Conservation (phyloP, 208 protist species). For the Leishmania turanica region DNA sequence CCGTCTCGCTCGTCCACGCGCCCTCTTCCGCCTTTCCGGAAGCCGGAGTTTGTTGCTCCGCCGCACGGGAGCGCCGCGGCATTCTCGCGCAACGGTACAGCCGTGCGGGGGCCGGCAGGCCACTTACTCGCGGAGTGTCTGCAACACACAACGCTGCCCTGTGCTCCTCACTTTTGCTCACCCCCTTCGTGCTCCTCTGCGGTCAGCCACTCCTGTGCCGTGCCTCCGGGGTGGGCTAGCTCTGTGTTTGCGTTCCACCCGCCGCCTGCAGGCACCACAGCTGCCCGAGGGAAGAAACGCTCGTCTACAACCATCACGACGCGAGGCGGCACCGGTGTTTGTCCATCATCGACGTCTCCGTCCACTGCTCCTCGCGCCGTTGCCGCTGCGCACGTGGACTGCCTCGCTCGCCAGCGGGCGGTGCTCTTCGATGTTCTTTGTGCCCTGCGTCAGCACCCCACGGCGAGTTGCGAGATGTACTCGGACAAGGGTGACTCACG, state of each 20-base stretch:
- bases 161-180: not conserved
- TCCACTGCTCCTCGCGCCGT: not conserved
- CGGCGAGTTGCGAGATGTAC: slow-evolving; percentile 33
- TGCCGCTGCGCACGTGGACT: not conserved
- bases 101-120: slow-evolving; percentile 5
- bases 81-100: not conserved
- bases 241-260: not conserved
- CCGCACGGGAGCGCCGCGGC: not conserved
- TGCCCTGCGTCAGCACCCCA: slow-evolving; percentile 52
- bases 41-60: not conserved
- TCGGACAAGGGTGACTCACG: not conserved
- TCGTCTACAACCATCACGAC: slow-evolving; percentile 1
- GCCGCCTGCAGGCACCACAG: not conserved
- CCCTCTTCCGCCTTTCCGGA: not conserved
- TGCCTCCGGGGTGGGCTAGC: not conserved
- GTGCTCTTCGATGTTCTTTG: slow-evolving; percentile 72
- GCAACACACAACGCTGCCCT: slow-evolving; percentile 4
- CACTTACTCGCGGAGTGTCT: slow-evolving; percentile 4
- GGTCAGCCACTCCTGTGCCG: not conserved
- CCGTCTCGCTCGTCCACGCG: not conserved
- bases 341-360: not conserved
- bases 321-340: not conserved
- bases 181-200: not conserved
- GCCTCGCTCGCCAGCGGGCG: slow-evolving; percentile 19
- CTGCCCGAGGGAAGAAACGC: not conserved